These are phyloP conservation scores for Pleomassaria siparia DNA, from an alignment of 2,329 filamentous ascomycete species.

Conservation along the genomic window DNA sequence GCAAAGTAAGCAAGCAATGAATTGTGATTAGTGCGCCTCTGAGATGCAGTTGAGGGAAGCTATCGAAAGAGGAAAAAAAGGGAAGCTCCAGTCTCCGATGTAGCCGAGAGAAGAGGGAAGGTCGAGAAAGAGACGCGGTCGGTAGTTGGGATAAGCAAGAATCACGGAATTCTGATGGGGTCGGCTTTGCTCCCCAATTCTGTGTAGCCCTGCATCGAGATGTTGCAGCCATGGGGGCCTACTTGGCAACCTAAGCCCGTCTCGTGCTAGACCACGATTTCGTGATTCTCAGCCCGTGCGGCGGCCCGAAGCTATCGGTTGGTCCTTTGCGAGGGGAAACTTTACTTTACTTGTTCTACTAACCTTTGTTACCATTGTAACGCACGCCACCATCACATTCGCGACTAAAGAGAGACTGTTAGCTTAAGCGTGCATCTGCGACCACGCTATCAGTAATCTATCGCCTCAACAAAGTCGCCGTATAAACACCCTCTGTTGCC, in stretches of 20 bases:
- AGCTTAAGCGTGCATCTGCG: neutral
- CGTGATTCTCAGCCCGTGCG: neutral
- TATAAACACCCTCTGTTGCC: slow-evolving; percentile 11
- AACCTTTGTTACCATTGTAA: no score
- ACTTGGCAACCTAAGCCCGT: no score
- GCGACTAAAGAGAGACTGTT: no score
- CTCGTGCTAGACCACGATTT: no score
- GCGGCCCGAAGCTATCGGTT: neutral
- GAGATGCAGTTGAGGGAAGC: no score
- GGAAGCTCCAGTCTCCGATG: neutral
- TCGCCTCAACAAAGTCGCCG: neutral
- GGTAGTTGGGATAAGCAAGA: slow-evolving; percentile 4
- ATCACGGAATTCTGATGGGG: neutral
- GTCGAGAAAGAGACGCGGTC: neutral
- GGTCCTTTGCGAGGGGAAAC: neutral
- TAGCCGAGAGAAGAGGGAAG: neutral
- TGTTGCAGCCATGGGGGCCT: neutral
- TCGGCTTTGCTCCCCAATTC: neutral
- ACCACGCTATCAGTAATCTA: slow-evolving; percentile 1
- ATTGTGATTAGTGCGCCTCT: no score
- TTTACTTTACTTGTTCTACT: neutral
- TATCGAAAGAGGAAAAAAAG: slow-evolving; percentile 11
- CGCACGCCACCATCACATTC: no score
- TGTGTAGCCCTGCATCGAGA: slow-evolving; percentile 1
- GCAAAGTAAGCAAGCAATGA: no score